These are phyloP conservation scores for Kregervanrija pseudodelftensis DNA, from an alignment of 805 yeast genomes.

Conservation along the genomic window DNA sequence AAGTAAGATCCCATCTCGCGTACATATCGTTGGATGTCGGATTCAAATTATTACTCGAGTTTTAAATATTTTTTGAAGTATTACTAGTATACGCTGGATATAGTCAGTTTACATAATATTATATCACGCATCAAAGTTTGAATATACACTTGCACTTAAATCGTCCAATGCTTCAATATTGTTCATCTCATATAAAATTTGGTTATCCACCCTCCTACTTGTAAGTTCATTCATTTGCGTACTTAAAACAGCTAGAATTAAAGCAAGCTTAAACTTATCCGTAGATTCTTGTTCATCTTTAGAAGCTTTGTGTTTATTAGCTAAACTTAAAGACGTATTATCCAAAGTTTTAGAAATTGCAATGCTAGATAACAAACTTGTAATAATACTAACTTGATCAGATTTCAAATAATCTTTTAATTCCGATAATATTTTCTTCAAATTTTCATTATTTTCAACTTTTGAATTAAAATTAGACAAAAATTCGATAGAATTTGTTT, in stretches of 20 bases:
- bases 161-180: constrained; percentile 66
- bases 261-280: constrained; percentile 48
- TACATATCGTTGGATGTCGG: too few species aligned
- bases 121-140: constrained; percentile 47
- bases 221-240: constrained; percentile 45
- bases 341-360: constrained; percentile 43
- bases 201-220: constrained; percentile 26
- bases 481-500: constrained; percentile 40
- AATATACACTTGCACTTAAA: constrained; percentile 83
- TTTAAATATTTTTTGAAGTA: neutral
- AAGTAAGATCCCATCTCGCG: too few species aligned
- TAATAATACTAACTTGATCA: constrained; percentile 24
- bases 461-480: constrained; percentile 24
- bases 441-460: constrained; percentile 18
- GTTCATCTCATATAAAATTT: constrained; percentile 33
- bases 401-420: constrained; percentile 22
- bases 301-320: constrained; percentile 9
- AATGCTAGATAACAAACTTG: constrained; percentile 32
- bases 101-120: neutral
- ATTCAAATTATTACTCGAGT: neutral
- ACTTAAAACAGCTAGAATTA: constrained; percentile 59
- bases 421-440: constrained; percentile 25
- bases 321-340: constrained; percentile 27
- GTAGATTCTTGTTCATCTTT: neutral
- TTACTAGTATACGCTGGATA: neutral